phyloP scores from a whole-genome alignment of 225 moss, liverwort and hornwort species.

The Sphagnum contortum region DNA sequence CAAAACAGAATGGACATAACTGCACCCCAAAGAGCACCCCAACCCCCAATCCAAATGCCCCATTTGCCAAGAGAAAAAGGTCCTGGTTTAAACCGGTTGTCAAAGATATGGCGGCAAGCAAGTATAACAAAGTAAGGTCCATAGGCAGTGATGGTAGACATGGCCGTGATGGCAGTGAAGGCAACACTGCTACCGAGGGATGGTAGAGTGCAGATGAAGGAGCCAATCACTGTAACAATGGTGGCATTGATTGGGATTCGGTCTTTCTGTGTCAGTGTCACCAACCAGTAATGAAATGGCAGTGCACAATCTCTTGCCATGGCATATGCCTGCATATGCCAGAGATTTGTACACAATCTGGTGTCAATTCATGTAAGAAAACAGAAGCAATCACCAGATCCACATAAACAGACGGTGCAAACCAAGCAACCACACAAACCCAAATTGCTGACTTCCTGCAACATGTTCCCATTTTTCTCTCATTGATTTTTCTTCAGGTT shows the following conservation, averaged over 20 bases:
- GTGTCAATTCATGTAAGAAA: no score
- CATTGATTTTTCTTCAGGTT: no score
- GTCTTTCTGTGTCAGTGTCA: constrained; percentile 9
- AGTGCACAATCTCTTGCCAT: constrained; percentile 33
- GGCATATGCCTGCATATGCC: constrained; percentile 18
- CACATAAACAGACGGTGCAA: no score
- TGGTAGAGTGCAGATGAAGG: constrained; percentile 32
- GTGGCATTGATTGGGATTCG: constrained; percentile 29
- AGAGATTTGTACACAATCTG: no score
- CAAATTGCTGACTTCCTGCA: no score
- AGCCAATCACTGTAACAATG: constrained; percentile 24
- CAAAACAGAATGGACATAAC: constrained; percentile 29
- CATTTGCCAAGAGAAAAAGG: constrained; percentile 29
- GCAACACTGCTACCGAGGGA: constrained; percentile 29
- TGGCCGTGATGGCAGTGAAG: constrained; percentile 37
- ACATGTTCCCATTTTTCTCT: no score
- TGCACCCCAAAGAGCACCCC: constrained; percentile 33
- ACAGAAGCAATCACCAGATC: no score
- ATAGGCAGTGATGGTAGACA: constrained; percentile 43
- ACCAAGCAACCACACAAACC: no score
- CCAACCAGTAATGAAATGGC: constrained; percentile 11
- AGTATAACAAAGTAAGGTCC: constrained; percentile 37
- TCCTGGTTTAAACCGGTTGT: constrained; percentile 20
- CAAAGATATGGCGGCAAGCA: constrained; percentile 23
- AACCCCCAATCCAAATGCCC: constrained; percentile 21